Conservation (phyloP, 2,329 filamentous ascomycete genomes). For the Cryphonectria nitschkei region DNA sequence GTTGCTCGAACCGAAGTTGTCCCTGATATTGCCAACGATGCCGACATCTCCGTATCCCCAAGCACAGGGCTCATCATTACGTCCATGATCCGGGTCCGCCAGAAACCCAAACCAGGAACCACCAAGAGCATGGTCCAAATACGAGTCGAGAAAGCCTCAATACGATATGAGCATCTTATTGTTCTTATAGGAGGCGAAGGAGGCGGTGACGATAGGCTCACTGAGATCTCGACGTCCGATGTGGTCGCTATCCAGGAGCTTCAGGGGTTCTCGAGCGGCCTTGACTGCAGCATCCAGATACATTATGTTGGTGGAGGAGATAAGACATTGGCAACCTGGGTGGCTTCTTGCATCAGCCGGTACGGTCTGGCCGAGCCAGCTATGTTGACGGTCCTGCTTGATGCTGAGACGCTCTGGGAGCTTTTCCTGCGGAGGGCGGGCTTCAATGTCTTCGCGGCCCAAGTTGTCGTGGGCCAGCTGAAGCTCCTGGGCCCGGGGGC, state of each 20-base stretch:
- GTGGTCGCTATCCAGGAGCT: constrained; percentile 53
- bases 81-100: constrained; percentile 72
- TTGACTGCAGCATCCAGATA: constrained; percentile 45
- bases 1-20: constrained; percentile 31
- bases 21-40: constrained; percentile 56
- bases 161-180: constrained; percentile 68
- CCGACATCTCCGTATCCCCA: constrained; percentile 75
- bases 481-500: constrained; percentile 39
- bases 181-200: constrained; percentile 66
- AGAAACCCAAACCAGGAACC: constrained; percentile 65
- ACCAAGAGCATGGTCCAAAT: constrained; percentile 54
- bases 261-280: constrained; percentile 49
- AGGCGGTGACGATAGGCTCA: constrained; percentile 45
- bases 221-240: constrained; percentile 46
- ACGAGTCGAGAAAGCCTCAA: constrained; percentile 55
- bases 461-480: constrained; percentile 59
- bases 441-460: constrained; percentile 73
- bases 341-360: constrained; percentile 55
- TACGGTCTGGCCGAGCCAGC: constrained; percentile 39
- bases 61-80: constrained; percentile 71
- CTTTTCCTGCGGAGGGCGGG: constrained; percentile 67
- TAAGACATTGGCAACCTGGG: constrained; percentile 57
- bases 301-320: constrained; percentile 56
- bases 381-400: constrained; percentile 42
- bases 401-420: constrained; percentile 70